Evolutionary conservation across 208 protist species (phyloP).

Genomic region (Crithidia expoeki): DNA sequence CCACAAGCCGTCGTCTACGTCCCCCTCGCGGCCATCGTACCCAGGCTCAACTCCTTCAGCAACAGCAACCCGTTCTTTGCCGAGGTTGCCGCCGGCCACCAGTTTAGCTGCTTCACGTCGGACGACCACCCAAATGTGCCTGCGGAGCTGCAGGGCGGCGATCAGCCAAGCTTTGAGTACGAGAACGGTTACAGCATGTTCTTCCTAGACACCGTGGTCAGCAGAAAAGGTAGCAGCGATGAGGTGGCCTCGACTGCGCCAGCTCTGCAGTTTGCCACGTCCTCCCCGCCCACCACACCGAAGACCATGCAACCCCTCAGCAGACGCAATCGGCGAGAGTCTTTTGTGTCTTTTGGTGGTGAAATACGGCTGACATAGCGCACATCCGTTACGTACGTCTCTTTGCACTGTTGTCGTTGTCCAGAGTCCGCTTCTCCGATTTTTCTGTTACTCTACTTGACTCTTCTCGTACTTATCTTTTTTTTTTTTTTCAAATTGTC

Average conservation of each 20-base stretch:
- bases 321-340: slow-evolving; percentile 3
- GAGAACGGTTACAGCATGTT: slow-evolving; percentile 11
- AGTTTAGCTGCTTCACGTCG: neutral
- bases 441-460: neutral
- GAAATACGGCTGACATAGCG: slow-evolving; percentile 14
- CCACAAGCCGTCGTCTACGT: neutral
- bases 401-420: neutral
- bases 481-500: neutral
- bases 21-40: neutral
- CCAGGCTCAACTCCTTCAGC: slow-evolving; percentile 3
- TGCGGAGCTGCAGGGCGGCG: neutral
- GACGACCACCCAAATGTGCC: neutral
- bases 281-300: neutral
- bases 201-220: neutral
- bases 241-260: neutral
- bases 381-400: neutral
- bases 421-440: neutral
- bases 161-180: slow-evolving; percentile 6
- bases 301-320: neutral
- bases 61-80: slow-evolving; percentile 1
- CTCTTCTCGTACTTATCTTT: neutral
- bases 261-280: neutral
- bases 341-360: slow-evolving; percentile 16
- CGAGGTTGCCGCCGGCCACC: neutral
- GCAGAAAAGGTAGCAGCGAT: neutral